A percentile compares a stretch with the other conserved stretches of the same genome.
Evolutionary conservation across 2,329 filamentous ascomycete species (phyloP).

Genomic region (Celoporthe dispersa): DNA sequence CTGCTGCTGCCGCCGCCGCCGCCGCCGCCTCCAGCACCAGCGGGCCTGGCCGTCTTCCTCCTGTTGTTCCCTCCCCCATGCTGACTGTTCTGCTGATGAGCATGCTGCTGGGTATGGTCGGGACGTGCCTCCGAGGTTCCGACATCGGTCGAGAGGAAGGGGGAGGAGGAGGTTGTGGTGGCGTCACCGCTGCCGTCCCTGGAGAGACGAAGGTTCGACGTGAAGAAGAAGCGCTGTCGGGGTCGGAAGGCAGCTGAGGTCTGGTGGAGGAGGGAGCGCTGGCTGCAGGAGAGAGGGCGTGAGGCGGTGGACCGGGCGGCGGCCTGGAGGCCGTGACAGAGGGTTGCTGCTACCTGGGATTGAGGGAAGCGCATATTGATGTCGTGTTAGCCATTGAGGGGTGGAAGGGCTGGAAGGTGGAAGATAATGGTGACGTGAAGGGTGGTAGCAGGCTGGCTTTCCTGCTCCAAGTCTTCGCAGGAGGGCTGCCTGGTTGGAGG

Average conservation of each 20-base stretch:
- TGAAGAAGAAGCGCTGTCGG: slow-evolving; percentile 67
- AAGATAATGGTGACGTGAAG: neutral
- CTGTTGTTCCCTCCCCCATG: slow-evolving; percentile 9
- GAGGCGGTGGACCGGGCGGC: slow-evolving; percentile 23
- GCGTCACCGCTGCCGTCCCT: slow-evolving; percentile 38
- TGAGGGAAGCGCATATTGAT: slow-evolving; percentile 27
- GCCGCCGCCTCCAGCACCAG: neutral
- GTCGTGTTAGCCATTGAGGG: slow-evolving; percentile 25
- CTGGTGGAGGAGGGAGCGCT: slow-evolving; percentile 50
- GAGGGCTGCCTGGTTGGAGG: neutral
- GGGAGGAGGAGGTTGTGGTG: neutral
- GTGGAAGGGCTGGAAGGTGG: neutral
- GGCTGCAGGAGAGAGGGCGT: slow-evolving; percentile 35
- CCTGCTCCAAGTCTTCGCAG: neutral
- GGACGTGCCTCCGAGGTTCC: neutral
- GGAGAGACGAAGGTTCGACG: slow-evolving; percentile 62
- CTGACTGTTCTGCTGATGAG: slow-evolving; percentile 17
- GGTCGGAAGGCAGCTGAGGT: slow-evolving; percentile 50
- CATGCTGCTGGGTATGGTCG: slow-evolving; percentile 6
- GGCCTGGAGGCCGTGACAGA: slow-evolving; percentile 35
- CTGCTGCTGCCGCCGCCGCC: slow-evolving; percentile 12
- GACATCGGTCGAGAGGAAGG: neutral
- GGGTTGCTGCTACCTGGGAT: slow-evolving; percentile 25
- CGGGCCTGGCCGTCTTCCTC: slow-evolving; percentile 21
- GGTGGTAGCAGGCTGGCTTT: neutral